Evolutionary conservation across 768 basidiomycete genomes (phyloP).

Genomic region (Kwoniella sp.): DNA sequence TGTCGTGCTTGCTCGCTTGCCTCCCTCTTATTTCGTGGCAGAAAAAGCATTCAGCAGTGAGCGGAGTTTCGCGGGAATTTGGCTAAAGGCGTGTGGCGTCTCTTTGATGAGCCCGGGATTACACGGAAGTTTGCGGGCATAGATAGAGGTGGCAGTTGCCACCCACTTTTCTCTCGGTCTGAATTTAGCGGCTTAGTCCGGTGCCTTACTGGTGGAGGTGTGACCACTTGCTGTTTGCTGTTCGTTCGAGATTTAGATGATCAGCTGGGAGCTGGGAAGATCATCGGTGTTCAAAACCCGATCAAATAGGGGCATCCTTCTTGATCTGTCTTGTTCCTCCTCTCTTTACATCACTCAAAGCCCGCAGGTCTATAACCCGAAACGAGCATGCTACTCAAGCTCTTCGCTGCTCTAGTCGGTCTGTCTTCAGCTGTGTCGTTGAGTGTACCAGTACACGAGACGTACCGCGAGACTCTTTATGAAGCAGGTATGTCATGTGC

Average conservation of each 20-base stretch:
- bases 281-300: neutral
- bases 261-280: neutral
- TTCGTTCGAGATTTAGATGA: too few relatives aligned
- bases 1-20: too few relatives aligned
- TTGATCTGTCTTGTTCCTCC: neutral
- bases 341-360: too few relatives aligned
- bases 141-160: neutral
- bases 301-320: neutral
- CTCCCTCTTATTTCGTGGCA: neutral
- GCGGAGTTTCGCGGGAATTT: slow-evolving; percentile 47
- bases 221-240: neutral
- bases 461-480: slow-evolving; percentile 13
- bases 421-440: neutral
- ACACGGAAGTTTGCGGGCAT: neutral
- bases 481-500: slow-evolving; percentile 20
- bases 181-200: neutral
- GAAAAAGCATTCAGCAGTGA: slow-evolving; percentile 4
- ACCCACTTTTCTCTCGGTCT: neutral
- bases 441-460: neutral
- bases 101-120: neutral
- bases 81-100: slow-evolving; percentile 9
- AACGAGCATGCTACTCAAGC: neutral
- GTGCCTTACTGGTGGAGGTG: slow-evolving; percentile 1
- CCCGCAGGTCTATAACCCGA: too few relatives aligned
- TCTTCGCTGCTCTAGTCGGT: neutral